Conservation (phyloP, 768 basidiomycete genomes). For the Mycena galopus region DNA sequence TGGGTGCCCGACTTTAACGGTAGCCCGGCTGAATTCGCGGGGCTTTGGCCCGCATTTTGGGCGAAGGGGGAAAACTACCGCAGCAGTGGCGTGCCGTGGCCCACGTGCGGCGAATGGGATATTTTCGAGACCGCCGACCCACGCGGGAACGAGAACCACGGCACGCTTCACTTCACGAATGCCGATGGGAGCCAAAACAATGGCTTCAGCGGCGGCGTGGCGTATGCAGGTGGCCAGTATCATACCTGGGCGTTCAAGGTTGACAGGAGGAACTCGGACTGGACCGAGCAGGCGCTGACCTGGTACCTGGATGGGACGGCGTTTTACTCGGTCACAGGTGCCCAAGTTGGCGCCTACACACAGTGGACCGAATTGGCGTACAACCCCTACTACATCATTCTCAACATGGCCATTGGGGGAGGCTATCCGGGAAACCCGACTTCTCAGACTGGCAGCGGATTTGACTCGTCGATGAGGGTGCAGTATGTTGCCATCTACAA, state of each 20-base stretch:
- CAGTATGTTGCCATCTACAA: conserved; percentile 21
- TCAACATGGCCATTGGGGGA: conserved; percentile 14
- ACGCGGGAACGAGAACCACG: not conserved
- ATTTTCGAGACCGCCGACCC: not conserved
- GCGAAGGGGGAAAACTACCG: not conserved
- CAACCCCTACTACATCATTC: too few species aligned
- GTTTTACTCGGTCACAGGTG: conserved; percentile 2
- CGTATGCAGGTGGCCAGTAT: too few species aligned
- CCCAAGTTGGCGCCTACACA: not conserved
- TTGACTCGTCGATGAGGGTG: conserved; percentile 18
- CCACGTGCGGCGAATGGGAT: too few species aligned
- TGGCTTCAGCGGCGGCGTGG: too few species aligned
- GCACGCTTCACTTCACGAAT: not conserved
- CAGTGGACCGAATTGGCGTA: not conserved
- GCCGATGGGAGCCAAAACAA: not conserved
- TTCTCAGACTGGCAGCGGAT: conserved; percentile 16
- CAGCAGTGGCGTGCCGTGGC: not conserved
- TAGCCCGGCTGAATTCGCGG: not conserved
- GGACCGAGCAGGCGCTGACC: too few species aligned
- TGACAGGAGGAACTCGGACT: too few species aligned
- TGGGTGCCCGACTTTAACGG: too few species aligned
- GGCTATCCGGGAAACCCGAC: conserved; percentile 10
- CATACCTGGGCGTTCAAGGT: too few species aligned
- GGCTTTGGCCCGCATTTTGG: not conserved
- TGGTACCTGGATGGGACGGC: conserved; percentile 7